These are phyloP conservation scores for Tetrahymena thermophila DNA, from an alignment of 73 alveolate genomes.

Conservation along the genomic window DNA sequence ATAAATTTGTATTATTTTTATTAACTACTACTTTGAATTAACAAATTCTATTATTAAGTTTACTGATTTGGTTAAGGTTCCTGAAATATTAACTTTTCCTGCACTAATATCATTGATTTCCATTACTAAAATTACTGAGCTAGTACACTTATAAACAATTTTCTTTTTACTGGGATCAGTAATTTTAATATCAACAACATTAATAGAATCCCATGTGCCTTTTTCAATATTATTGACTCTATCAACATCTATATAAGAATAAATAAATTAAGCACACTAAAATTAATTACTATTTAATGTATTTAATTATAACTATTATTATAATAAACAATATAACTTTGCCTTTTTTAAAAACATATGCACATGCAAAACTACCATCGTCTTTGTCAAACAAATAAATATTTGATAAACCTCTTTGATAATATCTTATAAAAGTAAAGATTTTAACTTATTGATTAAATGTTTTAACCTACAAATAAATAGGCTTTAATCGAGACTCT, in stretches of 20 bases:
- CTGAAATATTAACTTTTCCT: constrained; percentile 33
- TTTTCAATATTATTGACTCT: constrained; percentile 51
- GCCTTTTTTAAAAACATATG: constrained; percentile 28
- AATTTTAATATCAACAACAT: constrained; percentile 44
- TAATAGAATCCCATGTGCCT: constrained; percentile 76
- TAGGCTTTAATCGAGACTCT: background rate
- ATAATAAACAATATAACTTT: background rate
- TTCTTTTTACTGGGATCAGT: constrained; percentile 4
- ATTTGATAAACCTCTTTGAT: constrained; percentile 25
- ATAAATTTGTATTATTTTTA: too few relatives aligned
- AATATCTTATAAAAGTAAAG: background rate
- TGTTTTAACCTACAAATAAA: background rate
- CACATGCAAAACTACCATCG: constrained; percentile 34
- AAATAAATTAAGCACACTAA: background rate
- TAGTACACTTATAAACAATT: constrained; percentile 22
- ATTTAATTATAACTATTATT: background rate
- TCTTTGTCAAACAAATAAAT: constrained; percentile 40
- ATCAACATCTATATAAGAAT: constrained; percentile 20
- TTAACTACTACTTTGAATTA: background rate
- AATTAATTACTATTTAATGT: background rate
- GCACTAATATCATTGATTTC: background rate
- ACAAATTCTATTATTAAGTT: background rate
- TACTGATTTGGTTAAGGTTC: constrained; percentile 34
- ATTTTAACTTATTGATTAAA: background rate
- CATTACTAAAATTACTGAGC: constrained; percentile 40